Conservation (phyloP, 2,329 filamentous ascomycete species). For the Colletotrichum sp. region DNA sequence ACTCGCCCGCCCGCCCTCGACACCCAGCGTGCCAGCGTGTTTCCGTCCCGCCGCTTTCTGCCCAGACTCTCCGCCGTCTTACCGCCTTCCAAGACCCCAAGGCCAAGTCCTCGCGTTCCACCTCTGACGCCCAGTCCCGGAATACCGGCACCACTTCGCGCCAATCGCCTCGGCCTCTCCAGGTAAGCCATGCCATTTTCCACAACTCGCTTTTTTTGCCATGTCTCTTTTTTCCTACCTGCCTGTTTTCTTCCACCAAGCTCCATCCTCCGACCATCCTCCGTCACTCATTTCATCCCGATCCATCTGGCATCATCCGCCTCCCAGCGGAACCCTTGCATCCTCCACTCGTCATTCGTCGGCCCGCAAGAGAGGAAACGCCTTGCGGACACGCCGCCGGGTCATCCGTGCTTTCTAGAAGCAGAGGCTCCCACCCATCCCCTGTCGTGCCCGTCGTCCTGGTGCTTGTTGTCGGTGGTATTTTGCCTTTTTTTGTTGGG, state of each 20-base stretch:
- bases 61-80: conserved; percentile 17
- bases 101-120: neutral
- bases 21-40: neutral
- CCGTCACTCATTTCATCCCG: neutral
- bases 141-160: conserved; percentile 7
- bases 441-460: neutral
- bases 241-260: neutral
- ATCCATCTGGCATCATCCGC: neutral
- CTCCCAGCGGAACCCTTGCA: neutral
- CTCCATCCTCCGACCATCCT: neutral
- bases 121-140: conserved; percentile 13
- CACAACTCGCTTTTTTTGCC: neutral
- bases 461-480: neutral
- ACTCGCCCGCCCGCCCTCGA: neutral
- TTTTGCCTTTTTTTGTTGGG: conserved; percentile 12
- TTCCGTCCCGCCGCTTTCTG: neutral
- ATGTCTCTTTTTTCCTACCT: neutral
- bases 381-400: neutral
- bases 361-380: conserved; percentile 3
- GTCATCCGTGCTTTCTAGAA: conserved; percentile 3
- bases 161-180: conserved; percentile 6
- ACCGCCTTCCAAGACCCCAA: neutral
- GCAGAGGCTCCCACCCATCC: neutral
- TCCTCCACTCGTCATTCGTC: neutral
- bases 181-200: conserved; percentile 17